Base-by-base conservation (phyloP, 768 basidiomycete species). In the Hirschioporus abietinus region DNA sequence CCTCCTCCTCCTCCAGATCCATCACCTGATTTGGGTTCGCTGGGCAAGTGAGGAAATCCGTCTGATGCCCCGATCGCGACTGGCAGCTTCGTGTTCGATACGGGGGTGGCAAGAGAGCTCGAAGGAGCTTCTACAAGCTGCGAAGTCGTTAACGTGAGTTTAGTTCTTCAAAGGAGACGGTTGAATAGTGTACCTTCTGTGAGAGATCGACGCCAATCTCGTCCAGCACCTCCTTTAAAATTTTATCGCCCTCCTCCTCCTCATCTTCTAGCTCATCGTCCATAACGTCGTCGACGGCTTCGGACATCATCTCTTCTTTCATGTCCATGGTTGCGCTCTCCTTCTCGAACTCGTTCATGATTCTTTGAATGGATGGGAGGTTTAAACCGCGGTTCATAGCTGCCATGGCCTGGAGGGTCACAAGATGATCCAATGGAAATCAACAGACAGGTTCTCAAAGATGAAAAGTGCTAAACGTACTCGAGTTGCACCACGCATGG, bases 261-360 rank as follows among this genome's bases (percentile, higher is more conserved):
- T 99, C 96, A 63, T 96, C 96, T 72, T 96, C 96, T 34, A 78
- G 78, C 17, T 95, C 95, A 35, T 91, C 90, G 69, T 96, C 93
- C 91, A 98, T 96, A 63, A 91, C 96, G 72, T 98, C 96, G 77
- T 99, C 97, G 18, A 99, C 92, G 17, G 95, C 91, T 68, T 99
- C 97, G 24, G 92, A 93, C 97, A 98, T 99, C 93, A 99, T 98
- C 76, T 97, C 96, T 78, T 98, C 97, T 77, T 98, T 99, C 97
- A 99, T 99, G 78, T 99, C 97, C 97, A 99, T 99, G 79, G 90
- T 94, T 5, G 94, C 88, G 71, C 91, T 96, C 79, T 99, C 97
- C 73, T 88, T 91, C 81, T 99, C 97, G 72, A 99, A 99, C 60
- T 99, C 96, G 72, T 89, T 93, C 93, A 99, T 96, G 74, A 99